phyloP scores from a whole-genome alignment of 345 rosid genomes.

The Eucalyptus tenuipes region DNA sequence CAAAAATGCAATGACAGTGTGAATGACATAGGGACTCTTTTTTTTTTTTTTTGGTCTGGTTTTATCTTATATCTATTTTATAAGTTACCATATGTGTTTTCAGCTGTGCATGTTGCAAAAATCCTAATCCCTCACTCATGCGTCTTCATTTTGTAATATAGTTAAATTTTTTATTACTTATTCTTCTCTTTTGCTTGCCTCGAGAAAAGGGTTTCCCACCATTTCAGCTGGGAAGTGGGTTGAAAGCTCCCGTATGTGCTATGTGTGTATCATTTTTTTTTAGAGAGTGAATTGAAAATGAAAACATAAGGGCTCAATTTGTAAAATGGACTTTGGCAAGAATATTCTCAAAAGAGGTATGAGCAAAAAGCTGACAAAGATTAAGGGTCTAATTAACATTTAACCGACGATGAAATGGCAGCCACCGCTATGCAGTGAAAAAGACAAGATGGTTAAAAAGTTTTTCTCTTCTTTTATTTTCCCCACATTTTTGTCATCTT shows the following conservation, averaged over 20 bases:
- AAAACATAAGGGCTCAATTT: neutral
- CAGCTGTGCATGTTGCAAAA: too few species aligned
- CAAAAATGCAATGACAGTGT: neutral
- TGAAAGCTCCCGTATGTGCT: too few species aligned
- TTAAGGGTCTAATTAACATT: neutral
- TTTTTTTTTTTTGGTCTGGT: neutral
- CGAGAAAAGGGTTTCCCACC: too few species aligned
- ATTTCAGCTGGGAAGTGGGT: too few species aligned
- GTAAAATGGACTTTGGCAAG: neutral
- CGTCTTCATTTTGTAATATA: too few species aligned
- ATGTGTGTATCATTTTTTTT: too few species aligned
- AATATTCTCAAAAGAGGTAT: neutral
- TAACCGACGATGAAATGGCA: neutral
- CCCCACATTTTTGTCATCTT: too few species aligned
- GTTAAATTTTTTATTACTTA: too few species aligned
- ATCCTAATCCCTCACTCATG: too few species aligned
- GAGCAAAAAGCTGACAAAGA: neutral
- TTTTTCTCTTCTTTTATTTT: neutral
- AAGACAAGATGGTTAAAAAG: neutral
- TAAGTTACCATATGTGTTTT: too few species aligned
- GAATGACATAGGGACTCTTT: accelerated
- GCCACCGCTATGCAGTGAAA: neutral
- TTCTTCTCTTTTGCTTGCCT: too few species aligned
- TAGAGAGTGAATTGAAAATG: neutral
- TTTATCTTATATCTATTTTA: too few species aligned